Evolutionary conservation across 148 eudicot species (phyloP).

Genomic region (Tetragonia tetragonoides): DNA sequence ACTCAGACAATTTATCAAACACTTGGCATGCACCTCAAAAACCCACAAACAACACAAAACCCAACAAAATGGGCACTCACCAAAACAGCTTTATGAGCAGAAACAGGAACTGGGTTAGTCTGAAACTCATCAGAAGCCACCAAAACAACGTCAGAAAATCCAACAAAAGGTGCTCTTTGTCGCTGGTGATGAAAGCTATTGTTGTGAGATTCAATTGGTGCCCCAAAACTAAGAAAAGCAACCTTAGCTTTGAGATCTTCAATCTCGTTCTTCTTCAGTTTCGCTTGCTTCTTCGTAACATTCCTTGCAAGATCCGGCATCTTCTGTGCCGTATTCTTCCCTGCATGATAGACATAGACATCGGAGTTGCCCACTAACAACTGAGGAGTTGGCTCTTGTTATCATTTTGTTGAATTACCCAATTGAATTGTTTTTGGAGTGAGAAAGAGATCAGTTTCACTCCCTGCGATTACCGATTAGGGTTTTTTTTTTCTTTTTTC

Average conservation of each 20-base stretch:
- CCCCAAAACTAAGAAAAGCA: constrained; percentile 44
- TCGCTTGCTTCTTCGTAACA: constrained; percentile 92
- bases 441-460: too few relatives aligned
- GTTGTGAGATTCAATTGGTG: neutral
- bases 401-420: too few relatives aligned
- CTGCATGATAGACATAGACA: constrained; percentile 77
- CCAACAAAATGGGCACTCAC: constrained; percentile 32
- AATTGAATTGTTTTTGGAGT: too few relatives aligned
- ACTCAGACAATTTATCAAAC: constrained; percentile 27
- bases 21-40: constrained; percentile 14
- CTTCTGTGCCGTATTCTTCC: constrained; percentile 45
- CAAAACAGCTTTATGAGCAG: constrained; percentile 74
- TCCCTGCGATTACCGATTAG: too few relatives aligned
- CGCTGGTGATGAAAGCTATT: constrained; percentile 17
- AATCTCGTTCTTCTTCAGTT: constrained; percentile 81
- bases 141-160: constrained; percentile 70
- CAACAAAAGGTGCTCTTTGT: constrained; percentile 10
- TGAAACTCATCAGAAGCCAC: constrained; percentile 47
- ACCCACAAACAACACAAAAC: neutral
- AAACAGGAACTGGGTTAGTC: constrained; percentile 40
- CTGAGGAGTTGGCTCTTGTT: too few relatives aligned
- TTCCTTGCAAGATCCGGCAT: constrained; percentile 84
- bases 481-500: too few relatives aligned
- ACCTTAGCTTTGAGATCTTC: constrained; percentile 72
- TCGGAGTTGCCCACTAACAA: too few relatives aligned